These are phyloP conservation scores for Cutaneotrichosporon sp. DNA, from an alignment of 1,284 basidiomycete genomes.

Conservation along the genomic window DNA sequence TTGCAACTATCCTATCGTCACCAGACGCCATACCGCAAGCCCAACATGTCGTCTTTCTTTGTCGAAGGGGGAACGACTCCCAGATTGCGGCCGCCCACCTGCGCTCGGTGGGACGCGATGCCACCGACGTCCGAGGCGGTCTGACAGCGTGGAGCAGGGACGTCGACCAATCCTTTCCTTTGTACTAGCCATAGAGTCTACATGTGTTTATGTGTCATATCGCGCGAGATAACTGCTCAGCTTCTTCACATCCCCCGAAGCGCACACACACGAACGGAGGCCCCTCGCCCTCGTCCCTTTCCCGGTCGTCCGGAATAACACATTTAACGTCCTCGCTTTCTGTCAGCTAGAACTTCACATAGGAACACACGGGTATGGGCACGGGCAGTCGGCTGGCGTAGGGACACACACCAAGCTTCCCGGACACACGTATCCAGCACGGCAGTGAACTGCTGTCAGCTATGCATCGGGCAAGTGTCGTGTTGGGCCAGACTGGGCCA, in stretches of 20 bases:
- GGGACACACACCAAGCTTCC: constrained; percentile 40
- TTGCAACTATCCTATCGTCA: constrained; percentile 29
- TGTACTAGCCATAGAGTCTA: too few species aligned
- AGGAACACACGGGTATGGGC: constrained; percentile 42
- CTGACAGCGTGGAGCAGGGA: constrained; percentile 67
- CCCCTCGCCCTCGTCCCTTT: constrained; percentile 44
- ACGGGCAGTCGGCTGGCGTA: constrained; percentile 46
- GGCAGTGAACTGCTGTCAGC: constrained; percentile 34
- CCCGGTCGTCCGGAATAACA: constrained; percentile 36
- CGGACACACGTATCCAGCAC: constrained; percentile 46
- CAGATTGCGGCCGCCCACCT: constrained; percentile 73
- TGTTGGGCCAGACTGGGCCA: too few species aligned
- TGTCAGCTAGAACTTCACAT: not conserved
- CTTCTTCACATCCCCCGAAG: constrained; percentile 29
- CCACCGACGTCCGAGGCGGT: constrained; percentile 72
- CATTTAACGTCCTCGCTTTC: constrained; percentile 44
- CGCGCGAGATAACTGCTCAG: constrained; percentile 19
- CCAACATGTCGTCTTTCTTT: constrained; percentile 61
- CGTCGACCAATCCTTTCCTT: constrained; percentile 68
- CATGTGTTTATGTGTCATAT: too few species aligned
- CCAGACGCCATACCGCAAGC: constrained; percentile 21
- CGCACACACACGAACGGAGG: constrained; percentile 44
- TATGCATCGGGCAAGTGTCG: not conserved
- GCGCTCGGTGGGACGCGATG: constrained; percentile 25
- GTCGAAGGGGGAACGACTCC: constrained; percentile 89